These are phyloP conservation scores for Chlamydomonas incerta DNA, from an alignment of 139 green algal genomes.

Conservation along the genomic window DNA sequence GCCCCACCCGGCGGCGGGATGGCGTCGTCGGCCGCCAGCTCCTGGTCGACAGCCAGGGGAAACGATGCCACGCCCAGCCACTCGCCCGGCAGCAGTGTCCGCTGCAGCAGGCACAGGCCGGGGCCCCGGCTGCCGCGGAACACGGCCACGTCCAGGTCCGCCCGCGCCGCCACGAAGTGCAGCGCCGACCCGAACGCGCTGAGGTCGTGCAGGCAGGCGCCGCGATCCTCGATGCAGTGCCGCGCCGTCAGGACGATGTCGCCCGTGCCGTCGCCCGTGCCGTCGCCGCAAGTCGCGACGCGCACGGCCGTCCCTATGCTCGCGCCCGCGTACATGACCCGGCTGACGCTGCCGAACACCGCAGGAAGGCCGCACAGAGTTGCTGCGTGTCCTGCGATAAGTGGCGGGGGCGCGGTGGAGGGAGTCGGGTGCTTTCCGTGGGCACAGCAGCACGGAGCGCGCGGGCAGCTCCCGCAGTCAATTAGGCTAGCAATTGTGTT, in stretches of 20 bases:
- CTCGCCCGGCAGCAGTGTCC: neutral
- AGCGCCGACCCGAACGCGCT: neutral
- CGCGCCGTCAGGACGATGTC: neutral
- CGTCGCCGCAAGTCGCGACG: neutral
- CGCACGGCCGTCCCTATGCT: neutral
- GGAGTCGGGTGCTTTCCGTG: neutral
- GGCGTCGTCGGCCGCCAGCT: neutral
- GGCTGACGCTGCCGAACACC: neutral
- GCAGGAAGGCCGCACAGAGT: neutral
- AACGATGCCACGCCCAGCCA: neutral
- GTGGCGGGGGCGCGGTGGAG: neutral
- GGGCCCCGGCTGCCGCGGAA: neutral
- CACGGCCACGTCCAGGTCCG: neutral
- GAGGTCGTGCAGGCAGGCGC: neutral
- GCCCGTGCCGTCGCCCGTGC: neutral
- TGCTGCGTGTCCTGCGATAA: neutral
- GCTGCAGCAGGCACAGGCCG: neutral
- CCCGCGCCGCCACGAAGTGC: neutral
- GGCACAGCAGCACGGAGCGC: too few species aligned
- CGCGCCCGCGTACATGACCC: neutral
- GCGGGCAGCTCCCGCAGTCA: too few species aligned
- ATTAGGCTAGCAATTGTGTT: neutral
- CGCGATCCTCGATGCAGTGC: neutral
- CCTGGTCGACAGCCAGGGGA: neutral
- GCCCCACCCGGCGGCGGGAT: neutral